A percentile compares a stretch with the other conserved stretches of the same genome.
Conservation (phyloP, 2,329 filamentous ascomycete species). For the Gnomoniopsis sp. region DNA sequence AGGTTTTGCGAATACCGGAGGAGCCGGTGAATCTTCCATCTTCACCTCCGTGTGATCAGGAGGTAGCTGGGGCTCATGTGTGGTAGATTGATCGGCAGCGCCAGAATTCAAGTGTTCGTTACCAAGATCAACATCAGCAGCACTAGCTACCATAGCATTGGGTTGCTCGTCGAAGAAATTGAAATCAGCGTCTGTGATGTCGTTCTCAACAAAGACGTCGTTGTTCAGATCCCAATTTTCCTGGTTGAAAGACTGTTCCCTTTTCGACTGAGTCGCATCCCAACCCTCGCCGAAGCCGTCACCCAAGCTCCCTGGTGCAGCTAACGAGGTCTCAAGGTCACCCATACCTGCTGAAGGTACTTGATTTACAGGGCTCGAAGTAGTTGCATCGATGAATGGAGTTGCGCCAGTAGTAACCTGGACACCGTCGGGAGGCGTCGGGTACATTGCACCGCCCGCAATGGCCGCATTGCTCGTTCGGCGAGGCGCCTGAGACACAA, state of each 20-base stretch:
- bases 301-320: constrained; percentile 23
- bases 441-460: constrained; percentile 59
- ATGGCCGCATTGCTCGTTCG: constrained; percentile 42
- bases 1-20: constrained; percentile 53
- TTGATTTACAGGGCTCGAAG: constrained; percentile 53
- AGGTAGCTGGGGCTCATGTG: constrained; percentile 19
- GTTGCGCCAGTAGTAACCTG: constrained; percentile 51
- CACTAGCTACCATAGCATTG: constrained; percentile 36
- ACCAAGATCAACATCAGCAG: constrained; percentile 29
- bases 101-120: constrained; percentile 8
- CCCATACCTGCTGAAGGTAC: constrained; percentile 26
- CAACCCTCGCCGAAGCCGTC: constrained; percentile 36
- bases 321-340: constrained; percentile 36
- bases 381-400: constrained; percentile 53
- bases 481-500: constrained; percentile 50
- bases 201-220: constrained; percentile 69
- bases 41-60: constrained; percentile 18
- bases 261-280: constrained; percentile 41
- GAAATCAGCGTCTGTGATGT: constrained; percentile 80
- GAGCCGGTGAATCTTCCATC: constrained; percentile 8
- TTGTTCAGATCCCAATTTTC: constrained; percentile 64
- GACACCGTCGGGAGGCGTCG: constrained; percentile 66
- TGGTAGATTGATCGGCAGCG: constrained; percentile 18
- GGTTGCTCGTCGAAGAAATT: constrained; percentile 72
- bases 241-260: constrained; percentile 44